Conservation (phyloP, 352 stramenopile genomes). For the Lagenidium sp. region DNA sequence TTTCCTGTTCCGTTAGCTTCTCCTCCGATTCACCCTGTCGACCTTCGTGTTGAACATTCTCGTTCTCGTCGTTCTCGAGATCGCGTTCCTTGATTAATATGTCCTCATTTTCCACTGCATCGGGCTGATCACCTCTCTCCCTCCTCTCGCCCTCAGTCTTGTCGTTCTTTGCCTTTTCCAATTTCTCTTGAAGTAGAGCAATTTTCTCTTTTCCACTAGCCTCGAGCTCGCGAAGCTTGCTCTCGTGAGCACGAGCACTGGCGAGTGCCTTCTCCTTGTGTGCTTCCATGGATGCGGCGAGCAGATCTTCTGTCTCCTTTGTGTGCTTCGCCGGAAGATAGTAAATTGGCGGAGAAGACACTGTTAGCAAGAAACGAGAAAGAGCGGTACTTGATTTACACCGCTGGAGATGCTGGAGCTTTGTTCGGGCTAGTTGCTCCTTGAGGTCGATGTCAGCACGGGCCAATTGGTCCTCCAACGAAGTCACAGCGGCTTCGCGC, state of each 20-base stretch:
- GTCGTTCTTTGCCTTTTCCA: conserved; percentile 22
- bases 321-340: conserved; percentile 69
- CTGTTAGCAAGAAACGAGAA: conserved; percentile 58
- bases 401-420: conserved; percentile 51
- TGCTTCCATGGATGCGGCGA: conserved; percentile 59
- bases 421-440: conserved; percentile 38
- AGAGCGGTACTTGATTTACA: conserved; percentile 28
- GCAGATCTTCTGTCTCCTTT: conserved; percentile 65
- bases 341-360: conserved; percentile 56
- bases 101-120: background rate
- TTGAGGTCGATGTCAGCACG: conserved; percentile 39
- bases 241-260: conserved; percentile 27
- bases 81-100: no score
- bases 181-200: no score
- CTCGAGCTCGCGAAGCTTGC: conserved; percentile 42
- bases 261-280: conserved; percentile 50
- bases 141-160: conserved; percentile 3
- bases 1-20: conserved; percentile 2
- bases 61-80: background rate
- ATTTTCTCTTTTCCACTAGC: conserved; percentile 30
- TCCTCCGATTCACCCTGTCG: background rate
- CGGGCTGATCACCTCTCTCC: background rate
- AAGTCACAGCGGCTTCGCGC: conserved; percentile 20
- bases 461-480: conserved; percentile 33
- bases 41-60: background rate